Evolutionary conservation across 768 basidiomycete genomes (phyloP), one percentile per base, ranked within the genome.

Genomic region (Phlebiopsis gigantea): DNA sequence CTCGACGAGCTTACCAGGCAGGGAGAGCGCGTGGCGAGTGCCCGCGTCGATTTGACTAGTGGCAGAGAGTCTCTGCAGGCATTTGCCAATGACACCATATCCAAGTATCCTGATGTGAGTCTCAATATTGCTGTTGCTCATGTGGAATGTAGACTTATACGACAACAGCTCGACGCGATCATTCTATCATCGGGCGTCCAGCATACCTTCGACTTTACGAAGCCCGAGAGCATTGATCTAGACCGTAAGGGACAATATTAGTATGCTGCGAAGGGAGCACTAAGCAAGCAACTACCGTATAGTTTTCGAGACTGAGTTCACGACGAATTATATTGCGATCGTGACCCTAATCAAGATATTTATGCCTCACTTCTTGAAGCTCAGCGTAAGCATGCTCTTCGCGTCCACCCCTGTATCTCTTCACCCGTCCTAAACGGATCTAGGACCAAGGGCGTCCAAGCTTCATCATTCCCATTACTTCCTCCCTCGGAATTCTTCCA

Each of bases 111-210:
- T 2, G 72, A 82, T 24, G 83, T 81, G 58, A 10, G 75, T 65
- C 7, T 47, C 17, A 42, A 1, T 10, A 45, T 26, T n/a, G 26
- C 42, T 19, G 2, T 25, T 9, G 26, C 17, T 39, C 9, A 39
- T 2, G 25, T 53, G 2, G 34, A 53, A 39, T 17, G 5, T 19
- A 9, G 4, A 19, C 21, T 42, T 48, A 45, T 45, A 2, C 19
- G 12, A 19, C 17, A 21, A 28, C 59, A 85, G 84, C 67, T 84
- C 30, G 83, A 86, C 63, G 74, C 80, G 0, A 68, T 85, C 45
- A 67, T 85, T 8, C 70, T 84, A 45, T 71, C 75, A 29, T 78
- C 82, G 4, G 82, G 82, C 0, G 68, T 84, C 5, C 83, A 85
- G 63, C 76, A 78, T 57, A 63, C 75, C 29, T 69, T 77, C 26